Evolutionary conservation across 176 grass and related monocot species (phyloP), one percentile per base, ranked within the genome.

Genomic region (Bonia amplexicaulis): DNA sequence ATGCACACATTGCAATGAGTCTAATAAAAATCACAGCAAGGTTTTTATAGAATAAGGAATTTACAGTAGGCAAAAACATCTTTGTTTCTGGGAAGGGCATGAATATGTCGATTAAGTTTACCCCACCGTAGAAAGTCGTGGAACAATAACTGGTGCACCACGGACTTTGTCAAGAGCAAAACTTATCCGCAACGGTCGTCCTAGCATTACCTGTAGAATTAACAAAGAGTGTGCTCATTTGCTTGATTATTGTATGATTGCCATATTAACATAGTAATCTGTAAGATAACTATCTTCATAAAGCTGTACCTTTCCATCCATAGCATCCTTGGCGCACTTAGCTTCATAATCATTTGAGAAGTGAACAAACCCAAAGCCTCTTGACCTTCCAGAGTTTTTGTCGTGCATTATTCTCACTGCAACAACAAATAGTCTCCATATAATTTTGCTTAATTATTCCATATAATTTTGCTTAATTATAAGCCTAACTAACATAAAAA

Each of bases 371-470:
- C 95, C 95, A 71, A 97, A 97, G 37, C 92, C 90, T 88, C 95
- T 97, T 87, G 95, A 93, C 54, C 92, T 88, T 89, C 95, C 95
- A 35, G 92, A 95, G 83, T 88, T 95, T 88, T 91, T 97, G 78
- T 95, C 92, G 85, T 95, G 93, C 82, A 97, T 77, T 86, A 95
- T 91, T 72, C 77, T 94, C 73, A 95, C 96, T 95, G 83, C 76
- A 86, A 74, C n/a, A 81, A 69, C 17, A 74, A 87, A 85, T 35
- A 73, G 35, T 69, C 49, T 29, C 35, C 33, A 87, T 81, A 85
- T 82, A 73, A 79, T n/a, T 86, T 58, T 74, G 45, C 17, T 42
- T n/a, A 59, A 27, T 55, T 57, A 66, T 77, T 29, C 33, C 33
- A 87, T 81, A 85, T 82, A 73, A 79, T n/a, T 85, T 51, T 74